These are phyloP conservation scores for Lantana camara DNA, from an alignment of 257 asterid species.

Conservation along the genomic window DNA sequence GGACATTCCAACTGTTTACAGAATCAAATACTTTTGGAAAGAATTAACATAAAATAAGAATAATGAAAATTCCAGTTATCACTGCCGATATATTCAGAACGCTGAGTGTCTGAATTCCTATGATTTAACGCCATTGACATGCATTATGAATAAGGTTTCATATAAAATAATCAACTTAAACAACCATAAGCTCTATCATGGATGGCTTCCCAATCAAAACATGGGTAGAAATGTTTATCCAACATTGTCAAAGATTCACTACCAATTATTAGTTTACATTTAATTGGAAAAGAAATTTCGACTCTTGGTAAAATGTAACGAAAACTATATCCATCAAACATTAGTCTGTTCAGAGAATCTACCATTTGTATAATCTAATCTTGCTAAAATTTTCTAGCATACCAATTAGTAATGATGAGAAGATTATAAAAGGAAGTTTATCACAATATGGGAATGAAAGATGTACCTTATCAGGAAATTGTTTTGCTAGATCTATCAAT, in stretches of 20 bases:
- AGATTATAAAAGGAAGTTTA: not conserved
- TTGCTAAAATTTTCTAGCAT: constrained; percentile 16
- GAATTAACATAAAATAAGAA: constrained; percentile 21
- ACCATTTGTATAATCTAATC: constrained; percentile 2
- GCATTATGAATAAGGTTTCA: no score
- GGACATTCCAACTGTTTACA: constrained; percentile 98
- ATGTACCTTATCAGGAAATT: constrained; percentile 83
- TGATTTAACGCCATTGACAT: no score
- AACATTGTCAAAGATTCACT: no score
- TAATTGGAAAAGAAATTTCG: not conserved
- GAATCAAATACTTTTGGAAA: constrained; percentile 51
- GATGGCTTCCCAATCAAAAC: no score
- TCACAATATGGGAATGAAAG: constrained; percentile 23
- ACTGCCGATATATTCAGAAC: not conserved
- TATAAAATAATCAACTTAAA: no score
- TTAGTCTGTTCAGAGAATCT: not conserved
- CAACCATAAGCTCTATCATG: no score
- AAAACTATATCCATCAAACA: constrained; percentile 19
- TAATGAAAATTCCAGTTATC: not conserved
- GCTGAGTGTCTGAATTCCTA: no score
- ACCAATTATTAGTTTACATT: no score
- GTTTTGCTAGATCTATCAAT: constrained; percentile 78
- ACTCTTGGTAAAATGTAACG: constrained; percentile 4
- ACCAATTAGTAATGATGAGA: not conserved
- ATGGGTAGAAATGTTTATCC: no score